These are phyloP conservation scores for Acorus calamus DNA, from an alignment of 106 monocot species.

Conservation along the genomic window DNA sequence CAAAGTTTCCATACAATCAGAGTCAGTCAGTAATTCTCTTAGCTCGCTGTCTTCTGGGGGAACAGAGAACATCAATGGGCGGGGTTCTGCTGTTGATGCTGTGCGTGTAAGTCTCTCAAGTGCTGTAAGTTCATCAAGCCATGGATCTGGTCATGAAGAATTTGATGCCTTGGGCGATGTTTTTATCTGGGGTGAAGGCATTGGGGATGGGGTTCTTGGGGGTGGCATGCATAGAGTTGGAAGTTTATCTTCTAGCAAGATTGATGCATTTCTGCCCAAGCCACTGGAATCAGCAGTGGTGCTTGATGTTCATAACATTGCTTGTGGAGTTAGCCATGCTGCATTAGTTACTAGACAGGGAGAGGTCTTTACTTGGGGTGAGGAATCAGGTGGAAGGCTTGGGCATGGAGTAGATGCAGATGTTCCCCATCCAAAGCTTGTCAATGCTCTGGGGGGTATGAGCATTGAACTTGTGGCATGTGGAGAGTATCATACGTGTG, in stretches of 20 bases:
- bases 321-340: slow-evolving; percentile 49
- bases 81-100: slow-evolving; percentile 34
- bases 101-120: slow-evolving; percentile 58
- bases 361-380: slow-evolving; percentile 59
- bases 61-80: slow-evolving; percentile 37
- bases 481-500: slow-evolving; percentile 69
- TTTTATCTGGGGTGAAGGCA: slow-evolving; percentile 57
- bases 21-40: slow-evolving; percentile 25
- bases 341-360: slow-evolving; percentile 59
- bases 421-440: slow-evolving; percentile 49
- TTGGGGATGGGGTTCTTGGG: slow-evolving; percentile 42
- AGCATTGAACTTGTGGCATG: slow-evolving; percentile 59
- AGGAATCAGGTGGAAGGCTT: slow-evolving; percentile 70
- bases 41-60: slow-evolving; percentile 36
- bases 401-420: slow-evolving; percentile 61
- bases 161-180: slow-evolving; percentile 64
- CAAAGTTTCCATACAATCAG: slow-evolving; percentile 16
- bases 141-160: slow-evolving; percentile 53
- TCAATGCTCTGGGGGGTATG: slow-evolving; percentile 36
- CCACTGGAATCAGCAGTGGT: slow-evolving; percentile 48
- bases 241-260: slow-evolving; percentile 9
- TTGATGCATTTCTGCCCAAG: slow-evolving; percentile 41
- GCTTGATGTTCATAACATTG: slow-evolving; percentile 43
- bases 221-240: slow-evolving; percentile 28
- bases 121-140: slow-evolving; percentile 67